phyloP scores from a whole-genome alignment of 305 asterid species.

The Withania somnifera region DNA sequence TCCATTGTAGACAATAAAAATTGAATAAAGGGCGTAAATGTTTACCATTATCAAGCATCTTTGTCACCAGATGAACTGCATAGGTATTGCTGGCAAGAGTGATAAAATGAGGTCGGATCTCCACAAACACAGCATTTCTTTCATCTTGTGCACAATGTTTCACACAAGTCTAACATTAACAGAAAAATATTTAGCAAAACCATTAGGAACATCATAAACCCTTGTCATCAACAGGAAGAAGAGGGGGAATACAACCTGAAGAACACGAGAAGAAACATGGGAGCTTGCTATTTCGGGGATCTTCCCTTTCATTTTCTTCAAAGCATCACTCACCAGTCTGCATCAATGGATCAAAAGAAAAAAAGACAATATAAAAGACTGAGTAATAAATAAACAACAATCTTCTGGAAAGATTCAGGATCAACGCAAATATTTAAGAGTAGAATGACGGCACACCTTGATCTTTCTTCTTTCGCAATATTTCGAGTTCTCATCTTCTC shows the following conservation, averaged over 20 bases:
- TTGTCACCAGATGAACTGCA: constrained; percentile 80
- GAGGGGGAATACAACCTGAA: constrained; percentile 50
- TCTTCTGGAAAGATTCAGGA: background rate
- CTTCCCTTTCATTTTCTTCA: constrained; percentile 79
- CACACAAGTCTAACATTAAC: constrained; percentile 57
- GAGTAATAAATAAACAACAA: background rate
- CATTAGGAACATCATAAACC: background rate
- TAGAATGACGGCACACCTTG: constrained; percentile 31
- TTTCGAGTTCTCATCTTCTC: constrained; percentile 81
- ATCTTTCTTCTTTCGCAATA: constrained; percentile 67
- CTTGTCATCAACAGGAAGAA: background rate
- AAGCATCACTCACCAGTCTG: constrained; percentile 73
- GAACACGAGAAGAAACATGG: constrained; percentile 80
- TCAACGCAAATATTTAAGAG: background rate
- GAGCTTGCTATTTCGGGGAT: constrained; percentile 82
- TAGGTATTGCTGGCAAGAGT: constrained; percentile 59
- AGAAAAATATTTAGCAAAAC: constrained; percentile 4
- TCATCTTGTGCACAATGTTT: constrained; percentile 86
- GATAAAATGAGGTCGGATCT: constrained; percentile 69
- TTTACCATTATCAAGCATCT: constrained; percentile 75
- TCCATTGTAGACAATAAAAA: too few relatives aligned
- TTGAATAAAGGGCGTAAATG: background rate
- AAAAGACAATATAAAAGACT: background rate
- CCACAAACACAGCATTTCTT: constrained; percentile 55
- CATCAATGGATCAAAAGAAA: background rate